Evolutionary conservation across 257 asterid genomes (phyloP), one percentile per base, ranked within the genome.

Genomic region (Leonotis leonurus): DNA sequence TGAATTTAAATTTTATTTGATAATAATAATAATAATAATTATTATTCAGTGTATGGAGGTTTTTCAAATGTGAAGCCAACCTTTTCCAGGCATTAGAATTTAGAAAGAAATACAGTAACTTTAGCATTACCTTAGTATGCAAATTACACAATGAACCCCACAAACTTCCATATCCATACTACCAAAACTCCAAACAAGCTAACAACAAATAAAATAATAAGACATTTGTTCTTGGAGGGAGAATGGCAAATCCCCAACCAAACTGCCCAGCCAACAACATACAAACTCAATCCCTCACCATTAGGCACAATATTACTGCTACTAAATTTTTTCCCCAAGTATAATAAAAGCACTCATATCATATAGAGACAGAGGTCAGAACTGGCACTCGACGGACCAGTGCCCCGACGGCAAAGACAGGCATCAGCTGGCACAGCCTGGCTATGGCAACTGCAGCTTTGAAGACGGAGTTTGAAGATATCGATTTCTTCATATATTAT

Each of bases 201-300:
- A 55, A 57, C 71, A 75, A 83, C 32, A 73, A 83, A 80, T 80
- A 52, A 70, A 83, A 73, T 71, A 77, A 75, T 74, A 75, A 27
- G n/a, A 51, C 67, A 53, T 13, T 20, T 44, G 33, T 57, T 36
- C n/a, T 5, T 4, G 49, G 25, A 43, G 36, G 70, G 70, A 73
- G 64, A 71, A 69, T 68, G n/a, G n/a, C n/a, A n/a, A n/a, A n/a
- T n/a, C n/a, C n/a, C n/a, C n/a, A n/a, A n/a, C n/a, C n/a, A n/a
- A n/a, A 67, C 73, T 66, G 65, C 62, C 73, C 78, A 62, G 70
- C 70, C 62, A 45, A 44, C 57, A 60, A 57, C 77, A 71, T 65
- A 75, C 67, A 62, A 62, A 64, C 68, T 62, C 77, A 70, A 60
- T 57, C 72, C 33, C 65, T 67, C 41, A 32, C 71, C 72, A 39